phyloP scores from a whole-genome alignment of 2,329 filamentous ascomycete species.

The Diaporthe citriasiana region DNA sequence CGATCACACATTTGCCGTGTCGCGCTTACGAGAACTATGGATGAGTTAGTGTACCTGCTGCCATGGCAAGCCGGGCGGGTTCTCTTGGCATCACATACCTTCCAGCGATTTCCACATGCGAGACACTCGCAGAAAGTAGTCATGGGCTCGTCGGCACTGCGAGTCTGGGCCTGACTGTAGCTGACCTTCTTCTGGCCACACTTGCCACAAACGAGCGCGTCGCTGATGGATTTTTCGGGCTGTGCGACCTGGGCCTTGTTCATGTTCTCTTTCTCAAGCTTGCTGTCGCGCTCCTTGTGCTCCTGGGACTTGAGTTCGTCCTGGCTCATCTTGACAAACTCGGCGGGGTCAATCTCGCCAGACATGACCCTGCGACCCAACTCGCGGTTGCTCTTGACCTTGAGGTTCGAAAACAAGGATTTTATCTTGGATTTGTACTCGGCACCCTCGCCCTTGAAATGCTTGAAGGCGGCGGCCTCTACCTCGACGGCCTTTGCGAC shows the following conservation, averaged over 20 bases:
- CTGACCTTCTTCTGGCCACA: constrained; percentile 95
- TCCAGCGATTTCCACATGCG: constrained; percentile 79
- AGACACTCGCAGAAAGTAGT: constrained; percentile 82
- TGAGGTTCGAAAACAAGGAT: constrained; percentile 94
- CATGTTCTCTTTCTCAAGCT: constrained; percentile 93
- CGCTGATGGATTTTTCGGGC: constrained; percentile 90
- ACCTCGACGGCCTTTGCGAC: constrained; percentile 84
- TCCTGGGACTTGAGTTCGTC: constrained; percentile 93
- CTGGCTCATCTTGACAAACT: constrained; percentile 88
- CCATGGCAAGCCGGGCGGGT: constrained; percentile 44
- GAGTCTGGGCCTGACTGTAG: constrained; percentile 96
- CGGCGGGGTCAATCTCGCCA: constrained; percentile 78
- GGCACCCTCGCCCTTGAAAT: constrained; percentile 77
- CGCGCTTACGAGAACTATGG: constrained; percentile 49
- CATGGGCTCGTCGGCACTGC: constrained; percentile 95
- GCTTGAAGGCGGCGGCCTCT: constrained; percentile 81
- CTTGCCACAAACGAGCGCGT: constrained; percentile 88
- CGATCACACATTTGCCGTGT: background rate
- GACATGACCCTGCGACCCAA: constrained; percentile 82
- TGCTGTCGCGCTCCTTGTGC: constrained; percentile 80
- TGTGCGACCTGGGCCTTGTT: constrained; percentile 95
- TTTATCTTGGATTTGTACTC: constrained; percentile 91
- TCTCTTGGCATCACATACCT: constrained; percentile 63
- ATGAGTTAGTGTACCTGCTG: constrained; percentile 34
- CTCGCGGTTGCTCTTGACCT: constrained; percentile 87